Base-by-base conservation (phyloP, 441 rosid species). In the Isatis lusitanica region DNA sequence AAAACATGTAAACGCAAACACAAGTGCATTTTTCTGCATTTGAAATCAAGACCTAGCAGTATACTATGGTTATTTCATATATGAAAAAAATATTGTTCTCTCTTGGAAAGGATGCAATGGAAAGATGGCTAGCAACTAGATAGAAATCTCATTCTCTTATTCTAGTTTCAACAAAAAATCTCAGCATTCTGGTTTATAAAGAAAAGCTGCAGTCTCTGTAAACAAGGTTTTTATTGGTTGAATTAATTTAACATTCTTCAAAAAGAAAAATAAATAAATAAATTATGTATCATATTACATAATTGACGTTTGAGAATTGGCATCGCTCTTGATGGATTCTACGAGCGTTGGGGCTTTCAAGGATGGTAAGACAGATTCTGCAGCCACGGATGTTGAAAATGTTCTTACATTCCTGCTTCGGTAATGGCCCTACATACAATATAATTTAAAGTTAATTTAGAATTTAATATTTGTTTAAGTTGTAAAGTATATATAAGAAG, bases 321-420 rank as follows among this genome's bases (percentile, higher is more conserved):
- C 96, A 90, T 86, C 92, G 79, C 64, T 85, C 91, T 79, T 86
- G 92, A 70, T 92, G 97, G 71, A 77, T 66, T 78, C 85, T 70
- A 33, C 83, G 91, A 74, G 91, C 83, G 76, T 63, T 73, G 9
- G 86, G 77, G 80, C 81, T 82, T 50, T 84, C 91, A 13, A 87
- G 85, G 70, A 88, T 83, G 58, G 74, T 55, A 63, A 92, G 69
- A 78, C 94, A 92, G 73, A 88, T 85, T 73, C 78, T 81, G 82
- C 97, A 92, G 43, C 97, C 97, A 10, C 77, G 76, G 72, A 61
- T 10, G 76, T 42, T 84, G 80, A 92, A 92, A 53, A 85, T 51
- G 66, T 74, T 90, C 66, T 80, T 88, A 82, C 96, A 92, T 64
- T 90, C 96, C 80, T 78, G 90, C 71, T 87, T 92, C 1, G 97